These are phyloP conservation scores for Paraphoma chrysanthemicola DNA, from an alignment of 2,329 filamentous ascomycete species.

Conservation along the genomic window DNA sequence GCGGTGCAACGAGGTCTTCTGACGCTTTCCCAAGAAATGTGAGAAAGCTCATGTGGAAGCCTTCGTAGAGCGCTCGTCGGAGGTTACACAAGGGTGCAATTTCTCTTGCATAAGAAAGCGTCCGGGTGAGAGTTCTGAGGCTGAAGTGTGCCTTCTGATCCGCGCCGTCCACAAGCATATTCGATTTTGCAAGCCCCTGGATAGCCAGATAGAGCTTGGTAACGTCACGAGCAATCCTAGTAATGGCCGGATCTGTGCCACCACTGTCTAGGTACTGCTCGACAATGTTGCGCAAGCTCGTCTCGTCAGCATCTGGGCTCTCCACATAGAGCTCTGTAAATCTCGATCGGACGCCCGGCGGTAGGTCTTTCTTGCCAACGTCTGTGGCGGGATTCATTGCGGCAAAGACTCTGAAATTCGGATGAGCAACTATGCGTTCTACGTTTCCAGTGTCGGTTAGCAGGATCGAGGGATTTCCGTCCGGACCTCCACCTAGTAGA, in stretches of 20 bases:
- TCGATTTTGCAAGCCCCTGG: constrained; percentile 79
- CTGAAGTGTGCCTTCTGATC: constrained; percentile 98
- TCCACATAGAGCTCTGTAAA: constrained; percentile 97
- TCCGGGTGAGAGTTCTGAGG: constrained; percentile 88
- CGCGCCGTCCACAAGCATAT: constrained; percentile 89
- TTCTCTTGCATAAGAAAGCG: constrained; percentile 84
- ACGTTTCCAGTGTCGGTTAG: constrained; percentile 94
- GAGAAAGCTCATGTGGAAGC: constrained; percentile 97
- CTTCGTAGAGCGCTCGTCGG: constrained; percentile 87
- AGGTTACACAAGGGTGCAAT: constrained; percentile 85
- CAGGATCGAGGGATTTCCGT: constrained; percentile 79
- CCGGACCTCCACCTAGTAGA: constrained; percentile 76
- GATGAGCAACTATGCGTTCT: constrained; percentile 86
- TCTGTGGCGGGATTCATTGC: constrained; percentile 99
- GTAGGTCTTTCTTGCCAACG: constrained; percentile 92
- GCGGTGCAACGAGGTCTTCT: constrained; percentile 76
- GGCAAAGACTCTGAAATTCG: constrained; percentile 93
- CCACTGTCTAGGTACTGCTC: constrained; percentile 80
- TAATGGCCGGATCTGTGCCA: constrained; percentile 70
- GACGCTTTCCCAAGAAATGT: constrained; percentile 86
- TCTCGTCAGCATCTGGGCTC: constrained; percentile 84
- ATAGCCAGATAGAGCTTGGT: constrained; percentile 88
- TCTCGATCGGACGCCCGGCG: constrained; percentile 83
- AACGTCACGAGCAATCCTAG: constrained; percentile 78
- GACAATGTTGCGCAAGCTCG: constrained; percentile 87